Evolutionary conservation across 441 rosid species (phyloP), one percentile per base, ranked within the genome.

Genomic region (Croton laevigatus): DNA sequence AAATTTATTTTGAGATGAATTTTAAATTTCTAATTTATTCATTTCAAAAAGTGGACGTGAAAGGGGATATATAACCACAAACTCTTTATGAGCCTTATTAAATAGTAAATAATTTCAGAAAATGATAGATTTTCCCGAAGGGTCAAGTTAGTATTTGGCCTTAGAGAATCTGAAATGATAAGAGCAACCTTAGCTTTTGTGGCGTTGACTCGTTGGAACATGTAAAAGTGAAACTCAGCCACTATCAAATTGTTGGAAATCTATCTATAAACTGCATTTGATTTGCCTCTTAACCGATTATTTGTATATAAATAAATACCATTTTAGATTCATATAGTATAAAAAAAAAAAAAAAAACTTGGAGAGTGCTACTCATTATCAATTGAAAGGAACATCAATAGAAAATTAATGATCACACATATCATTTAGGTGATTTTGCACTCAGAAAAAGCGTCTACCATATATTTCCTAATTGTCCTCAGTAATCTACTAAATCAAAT

Each of bases 391-490:
- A 37, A 61, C 11, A 37, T 4, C 53, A 40, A 5, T 17, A 38
- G 11, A 38, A 23, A 53, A 54, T 22, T 10, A 54, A 54, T 14
- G 42, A 76, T 54, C 11, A 5, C 22, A 54, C 61, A 49, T 63
- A 46, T 63, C n/a, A 13, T 11, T 37, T 23, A 17, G 19, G 57
- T 4, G 14, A 59, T 53, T 53, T n/a, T 46, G 19, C 58, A 74
- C 38, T 67, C 8, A 40, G 44, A 17, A 20, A 11, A 42, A 66
- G 27, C 16, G 11, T 11, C 22, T 27, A 8, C 11, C 40, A 6
- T 40, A 40, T 1, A 40, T 58, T 67, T 66, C 62, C 66, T 44
- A 70, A 57, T 62, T 65, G 76, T 62, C 66, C 44, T 46, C 54
- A 71, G 59, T 61, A 57, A 79, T 14, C 61, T 16, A 20, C 22